These are phyloP conservation scores for Coemansia sp. DNA, from an alignment of 192 early-diverging fungal genomes.

Conservation along the genomic window DNA sequence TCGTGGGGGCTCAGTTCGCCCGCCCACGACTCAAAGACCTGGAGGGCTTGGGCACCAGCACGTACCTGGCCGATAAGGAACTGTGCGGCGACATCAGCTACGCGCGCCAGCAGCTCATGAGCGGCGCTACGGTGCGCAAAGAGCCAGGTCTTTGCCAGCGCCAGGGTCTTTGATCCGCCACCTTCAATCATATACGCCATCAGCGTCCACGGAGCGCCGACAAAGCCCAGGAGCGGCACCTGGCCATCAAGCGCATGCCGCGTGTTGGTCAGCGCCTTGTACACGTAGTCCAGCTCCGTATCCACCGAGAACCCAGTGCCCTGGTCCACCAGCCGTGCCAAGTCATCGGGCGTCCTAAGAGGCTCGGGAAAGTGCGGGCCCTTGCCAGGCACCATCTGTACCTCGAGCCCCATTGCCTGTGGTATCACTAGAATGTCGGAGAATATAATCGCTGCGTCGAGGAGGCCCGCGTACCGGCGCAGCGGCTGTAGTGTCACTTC, in stretches of 20 bases:
- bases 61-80: constrained; percentile 92
- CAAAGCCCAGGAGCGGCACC: constrained; percentile 93
- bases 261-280: constrained; percentile 93
- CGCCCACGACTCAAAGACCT: constrained; percentile 98
- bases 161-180: constrained; percentile 88
- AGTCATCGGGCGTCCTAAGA: constrained; percentile 69
- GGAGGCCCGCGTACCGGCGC: constrained; percentile 83
- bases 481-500: constrained; percentile 97
- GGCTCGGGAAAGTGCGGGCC: constrained; percentile 92
- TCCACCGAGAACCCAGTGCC: constrained; percentile 59
- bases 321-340: constrained; percentile 72
- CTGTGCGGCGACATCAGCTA: constrained; percentile 83
- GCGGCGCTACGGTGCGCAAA: constrained; percentile 74
- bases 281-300: constrained; percentile 84
- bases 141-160: constrained; percentile 92
- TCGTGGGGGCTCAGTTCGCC: constrained; percentile 85
- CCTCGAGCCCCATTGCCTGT: constrained; percentile 93
- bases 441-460: constrained; percentile 98
- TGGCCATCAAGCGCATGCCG: constrained; percentile 80
- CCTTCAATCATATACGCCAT: constrained; percentile 99
- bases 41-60: constrained; percentile 97
- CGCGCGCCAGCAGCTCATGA: constrained; percentile 75
- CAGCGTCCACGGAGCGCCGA: constrained; percentile 98
- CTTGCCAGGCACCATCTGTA: constrained; percentile 90
- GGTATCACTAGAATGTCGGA: constrained; percentile 98